Base-by-base conservation (phyloP, 2,329 filamentous ascomycete species). In the Verticillium isaacii region DNA sequence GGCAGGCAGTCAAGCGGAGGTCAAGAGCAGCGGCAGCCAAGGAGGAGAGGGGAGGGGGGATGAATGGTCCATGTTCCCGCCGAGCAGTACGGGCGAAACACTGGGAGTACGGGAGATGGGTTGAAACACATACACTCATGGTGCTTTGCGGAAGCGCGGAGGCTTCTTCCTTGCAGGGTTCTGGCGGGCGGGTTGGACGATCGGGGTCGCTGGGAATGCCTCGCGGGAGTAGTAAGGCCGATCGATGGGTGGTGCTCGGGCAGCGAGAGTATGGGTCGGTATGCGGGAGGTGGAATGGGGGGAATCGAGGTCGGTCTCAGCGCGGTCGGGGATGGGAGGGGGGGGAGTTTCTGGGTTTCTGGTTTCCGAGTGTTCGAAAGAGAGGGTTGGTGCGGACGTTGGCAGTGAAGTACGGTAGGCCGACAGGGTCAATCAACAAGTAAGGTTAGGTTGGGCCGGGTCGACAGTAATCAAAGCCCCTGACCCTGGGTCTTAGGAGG, bases 101-200 rank as follows among this genome's bases (percentile, higher is more conserved):
- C 65, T 64, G 65, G 66, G 61, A 67, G 66, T 64, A 68, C 64
- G 59, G 65, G 63, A 64, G 59, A 62, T 63, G 63, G 62, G 67
- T 60, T 68, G 68, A 74, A 73, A 75, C 72, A 80, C 80, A 77
- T 73, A 82, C 80, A 74, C 79, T 82, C 80, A 82, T 82, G 66
- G 71, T 80, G 72, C 64, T 63, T 64, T 52, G 62, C 60, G 56
- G 63, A 64, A 64, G 63, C 61, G 59, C 63, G 60, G 57, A 61
- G 64, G 64, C 64, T 65, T 63, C 64, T 66, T 66, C 64, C 64
- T 61, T 66, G 64, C 59, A 58, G 41, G 32, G 52, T 37, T 39
- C 4, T 59, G 52, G 36, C 23, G 34, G 34, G 58, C 45, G 37
- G 57, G 57, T 58, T 50, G 36, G 57, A 19, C 17, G 57, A 58